Evolutionary conservation across 202 grass and related monocot genomes (phyloP).

Genomic region (Bolboschoenoplectus hybrid): DNA sequence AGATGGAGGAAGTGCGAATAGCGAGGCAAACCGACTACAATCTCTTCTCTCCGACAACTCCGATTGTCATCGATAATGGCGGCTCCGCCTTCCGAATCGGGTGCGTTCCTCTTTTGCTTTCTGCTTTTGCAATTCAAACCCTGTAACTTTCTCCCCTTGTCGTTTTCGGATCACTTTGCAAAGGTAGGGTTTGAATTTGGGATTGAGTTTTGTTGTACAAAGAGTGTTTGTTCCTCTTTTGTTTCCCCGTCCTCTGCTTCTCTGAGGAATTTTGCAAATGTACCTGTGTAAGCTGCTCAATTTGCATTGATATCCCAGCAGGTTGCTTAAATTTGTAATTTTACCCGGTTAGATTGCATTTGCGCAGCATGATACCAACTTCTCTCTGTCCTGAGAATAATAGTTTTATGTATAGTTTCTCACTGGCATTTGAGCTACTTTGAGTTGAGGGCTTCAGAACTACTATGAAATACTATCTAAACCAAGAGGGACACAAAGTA

Average conservation of each 20-base stretch:
- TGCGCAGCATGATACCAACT: neutral
- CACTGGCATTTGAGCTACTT: neutral
- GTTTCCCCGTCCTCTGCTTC: neutral
- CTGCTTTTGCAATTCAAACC: neutral
- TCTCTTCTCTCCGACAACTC: constrained; percentile 54
- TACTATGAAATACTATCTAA: neutral
- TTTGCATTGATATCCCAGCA: neutral
- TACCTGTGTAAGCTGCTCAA: neutral
- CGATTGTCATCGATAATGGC: constrained; percentile 98
- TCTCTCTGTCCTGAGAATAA: neutral
- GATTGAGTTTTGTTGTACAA: neutral
- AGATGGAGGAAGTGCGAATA: constrained; percentile 24
- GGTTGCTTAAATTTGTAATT: neutral
- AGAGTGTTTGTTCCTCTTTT: constrained; percentile 1
- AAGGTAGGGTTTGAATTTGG: neutral
- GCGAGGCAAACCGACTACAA: constrained; percentile 62
- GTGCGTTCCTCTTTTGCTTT: constrained; percentile 38
- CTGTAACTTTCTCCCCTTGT: constrained; percentile 13
- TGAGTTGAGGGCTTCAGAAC: constrained; percentile 1
- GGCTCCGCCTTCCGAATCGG: constrained; percentile 87
- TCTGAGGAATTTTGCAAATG: constrained; percentile 13
- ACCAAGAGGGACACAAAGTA: neutral
- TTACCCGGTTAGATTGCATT: neutral
- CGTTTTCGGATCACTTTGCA: neutral
- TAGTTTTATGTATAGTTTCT: neutral